Percentiles rank a stretch among this genome's conserved stretches.
Evolutionary conservation across 345 rosid species (phyloP).

Genomic region (Turritis glabra): DNA sequence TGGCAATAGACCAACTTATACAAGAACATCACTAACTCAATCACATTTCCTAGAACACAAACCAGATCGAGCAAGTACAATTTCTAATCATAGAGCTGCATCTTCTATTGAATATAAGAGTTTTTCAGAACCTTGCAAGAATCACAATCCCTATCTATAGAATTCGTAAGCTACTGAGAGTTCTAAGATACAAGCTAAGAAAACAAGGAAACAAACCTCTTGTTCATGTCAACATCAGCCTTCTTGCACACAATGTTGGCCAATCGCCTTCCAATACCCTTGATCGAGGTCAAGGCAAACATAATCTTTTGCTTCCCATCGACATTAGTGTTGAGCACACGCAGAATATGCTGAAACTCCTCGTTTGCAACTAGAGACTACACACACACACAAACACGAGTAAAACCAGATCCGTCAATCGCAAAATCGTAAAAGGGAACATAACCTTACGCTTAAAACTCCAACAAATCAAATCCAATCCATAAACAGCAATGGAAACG

Average conservation of each 20-base stretch:
- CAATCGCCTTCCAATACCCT: slow-evolving; percentile 86
- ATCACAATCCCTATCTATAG: not conserved
- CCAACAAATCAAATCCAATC: not conserved
- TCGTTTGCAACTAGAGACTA: slow-evolving; percentile 88
- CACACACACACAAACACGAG: not conserved
- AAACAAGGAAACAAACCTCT: slow-evolving; percentile 44
- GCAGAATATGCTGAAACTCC: slow-evolving; percentile 89
- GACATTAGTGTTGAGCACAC: slow-evolving; percentile 89
- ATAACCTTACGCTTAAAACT: not conserved
- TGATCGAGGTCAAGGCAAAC: slow-evolving; percentile 92
- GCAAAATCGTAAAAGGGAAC: not conserved
- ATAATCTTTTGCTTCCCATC: slow-evolving; percentile 90
- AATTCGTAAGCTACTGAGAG: not conserved
- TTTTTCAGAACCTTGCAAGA: not conserved
- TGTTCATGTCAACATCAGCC: slow-evolving; percentile 92
- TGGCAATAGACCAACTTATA: not conserved
- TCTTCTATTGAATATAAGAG: not conserved
- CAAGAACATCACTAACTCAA: not conserved
- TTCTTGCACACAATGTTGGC: slow-evolving; percentile 95
- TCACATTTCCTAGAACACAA: not conserved
- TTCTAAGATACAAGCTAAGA: not conserved
- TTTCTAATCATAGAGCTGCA: not conserved
- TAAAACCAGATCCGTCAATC: slow-evolving; percentile 12
- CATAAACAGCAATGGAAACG: not conserved
- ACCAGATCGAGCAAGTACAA: not conserved